Base-by-base conservation (phyloP, 805 yeast genomes). In the Priceomyces fermenticarens region DNA sequence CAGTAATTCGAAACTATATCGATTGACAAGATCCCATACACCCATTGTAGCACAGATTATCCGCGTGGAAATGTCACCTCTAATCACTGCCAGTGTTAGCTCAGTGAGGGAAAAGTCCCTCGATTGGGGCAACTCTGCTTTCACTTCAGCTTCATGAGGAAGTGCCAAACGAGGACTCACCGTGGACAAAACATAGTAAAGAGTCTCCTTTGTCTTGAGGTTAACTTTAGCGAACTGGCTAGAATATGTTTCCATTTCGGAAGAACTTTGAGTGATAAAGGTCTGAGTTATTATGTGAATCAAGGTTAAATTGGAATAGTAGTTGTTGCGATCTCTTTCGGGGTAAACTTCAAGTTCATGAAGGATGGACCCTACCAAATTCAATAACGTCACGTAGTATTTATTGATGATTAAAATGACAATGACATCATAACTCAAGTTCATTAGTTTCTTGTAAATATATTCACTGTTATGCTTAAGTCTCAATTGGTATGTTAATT, bases 401-500 rank as follows among this genome's bases (percentile, higher is more conserved):
- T 64, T 59, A 13, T 63, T 63, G 28, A 64, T 55, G 10, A 52
- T 40, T 10, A 67, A 48, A 6, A 62, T 52, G 12, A 60, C 62
- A 15, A 61, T 47, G 12, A 65, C 53, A 39, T 63, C 65, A 46
- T 58, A 69, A 38, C 66, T 63, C 30, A 65, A 45, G 39, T 60
- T 63, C 32, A 47, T 50, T 32, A 68, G 48, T 32, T 57, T 55
- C 4, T 16, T 14, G 26, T 15, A 9, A 10, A 36, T 28, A 3
- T 28, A 8, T 11, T 28, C 17, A 9, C 17, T 29, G 10, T 25
- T 13, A 13, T 52, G 43, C 34, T 53, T 55, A 31, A 67, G 47
- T 27, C 73, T 41, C 14, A 60, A 39, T 42, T 65, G 73, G 38
- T 72, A 63, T 32, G 72, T 57, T 25, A 74, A 57, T 41, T 65